Evolutionary conservation across 305 asterid species (phyloP).

Genomic region (Petunia hybrid): DNA sequence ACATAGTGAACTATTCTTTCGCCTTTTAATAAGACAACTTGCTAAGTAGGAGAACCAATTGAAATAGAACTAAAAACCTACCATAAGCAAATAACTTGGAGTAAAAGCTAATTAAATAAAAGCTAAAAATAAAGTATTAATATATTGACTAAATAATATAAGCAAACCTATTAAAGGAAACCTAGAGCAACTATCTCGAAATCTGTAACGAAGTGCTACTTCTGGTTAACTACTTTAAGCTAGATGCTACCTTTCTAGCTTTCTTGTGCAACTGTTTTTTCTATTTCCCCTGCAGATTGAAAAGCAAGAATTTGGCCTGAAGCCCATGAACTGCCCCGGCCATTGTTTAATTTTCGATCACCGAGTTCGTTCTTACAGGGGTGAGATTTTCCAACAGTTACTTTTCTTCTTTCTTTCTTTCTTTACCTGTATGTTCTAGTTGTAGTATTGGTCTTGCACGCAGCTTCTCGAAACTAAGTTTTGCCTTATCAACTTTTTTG

Average conservation of each 20-base stretch:
- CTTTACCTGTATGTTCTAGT: conserved; percentile 16
- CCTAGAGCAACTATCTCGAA: too few relatives aligned
- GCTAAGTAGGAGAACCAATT: too few relatives aligned
- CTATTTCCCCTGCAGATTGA: conserved; percentile 70
- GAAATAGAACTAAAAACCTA: too few relatives aligned
- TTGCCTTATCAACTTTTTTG: conserved; percentile 6
- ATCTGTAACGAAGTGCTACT: not conserved
- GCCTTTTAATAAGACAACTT: too few relatives aligned
- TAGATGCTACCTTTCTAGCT: not conserved
- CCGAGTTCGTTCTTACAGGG: conserved; percentile 97
- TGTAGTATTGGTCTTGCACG: not conserved
- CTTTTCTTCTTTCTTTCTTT: not conserved
- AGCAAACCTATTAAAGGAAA: too few relatives aligned
- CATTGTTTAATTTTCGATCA: conserved; percentile 96
- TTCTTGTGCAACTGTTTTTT: conserved; percentile 30
- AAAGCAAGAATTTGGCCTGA: conserved; percentile 94
- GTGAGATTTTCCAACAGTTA: conserved; percentile 46
- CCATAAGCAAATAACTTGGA: too few relatives aligned
- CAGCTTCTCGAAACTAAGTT: conserved; percentile 21
- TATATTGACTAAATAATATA: too few relatives aligned
- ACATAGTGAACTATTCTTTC: too few relatives aligned
- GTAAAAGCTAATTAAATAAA: too few relatives aligned
- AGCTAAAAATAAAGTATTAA: too few relatives aligned
- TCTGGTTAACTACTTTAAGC: conserved; percentile 31
- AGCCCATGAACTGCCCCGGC: conserved; percentile 99